phyloP scores from a whole-genome alignment of 495 filamentous ascomycete genomes.

The Aspergillus sclerotiicarbonarius region DNA sequence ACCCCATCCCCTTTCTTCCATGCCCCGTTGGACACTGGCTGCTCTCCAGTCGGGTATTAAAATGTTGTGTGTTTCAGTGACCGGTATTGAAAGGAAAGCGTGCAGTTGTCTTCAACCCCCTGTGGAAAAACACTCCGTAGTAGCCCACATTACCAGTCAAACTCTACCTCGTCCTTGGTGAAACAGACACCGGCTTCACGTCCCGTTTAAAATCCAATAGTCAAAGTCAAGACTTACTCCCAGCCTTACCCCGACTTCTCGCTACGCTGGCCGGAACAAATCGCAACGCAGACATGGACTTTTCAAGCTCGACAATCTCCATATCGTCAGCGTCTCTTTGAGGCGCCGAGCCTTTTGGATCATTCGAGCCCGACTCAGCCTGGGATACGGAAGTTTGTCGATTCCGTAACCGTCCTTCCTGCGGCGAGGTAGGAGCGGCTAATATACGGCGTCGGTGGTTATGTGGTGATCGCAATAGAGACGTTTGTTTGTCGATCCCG shows the following conservation, averaged over 20 bases:
- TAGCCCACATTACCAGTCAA: background rate
- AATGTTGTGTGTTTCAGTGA: too few species aligned
- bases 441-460: conserved; percentile 50
- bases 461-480: conserved; percentile 60
- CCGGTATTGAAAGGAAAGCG: too few species aligned
- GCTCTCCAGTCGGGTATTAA: too few species aligned
- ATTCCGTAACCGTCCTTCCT: conserved; percentile 39
- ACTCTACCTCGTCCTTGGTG: background rate
- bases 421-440: conserved; percentile 40
- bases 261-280: conserved; percentile 75
- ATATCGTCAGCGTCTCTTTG: conserved; percentile 39
- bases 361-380: conserved; percentile 11
- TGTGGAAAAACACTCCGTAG: background rate
- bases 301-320: conserved; percentile 69
- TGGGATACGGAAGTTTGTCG: conserved; percentile 37
- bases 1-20: too few species aligned
- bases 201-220: background rate
- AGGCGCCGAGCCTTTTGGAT: background rate
- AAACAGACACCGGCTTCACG: background rate
- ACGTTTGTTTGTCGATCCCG: conserved; percentile 80
- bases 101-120: too few species aligned
- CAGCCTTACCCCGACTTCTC: conserved; percentile 22
- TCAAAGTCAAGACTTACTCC: conserved; percentile 8
- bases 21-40: too few species aligned
- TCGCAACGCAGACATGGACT: conserved; percentile 77